Percentiles rank a stretch among this genome's conserved stretches.
These are phyloP conservation scores for Wickerhamiella allomyrinae DNA, from an alignment of 805 yeast species.

Conservation along the genomic window DNA sequence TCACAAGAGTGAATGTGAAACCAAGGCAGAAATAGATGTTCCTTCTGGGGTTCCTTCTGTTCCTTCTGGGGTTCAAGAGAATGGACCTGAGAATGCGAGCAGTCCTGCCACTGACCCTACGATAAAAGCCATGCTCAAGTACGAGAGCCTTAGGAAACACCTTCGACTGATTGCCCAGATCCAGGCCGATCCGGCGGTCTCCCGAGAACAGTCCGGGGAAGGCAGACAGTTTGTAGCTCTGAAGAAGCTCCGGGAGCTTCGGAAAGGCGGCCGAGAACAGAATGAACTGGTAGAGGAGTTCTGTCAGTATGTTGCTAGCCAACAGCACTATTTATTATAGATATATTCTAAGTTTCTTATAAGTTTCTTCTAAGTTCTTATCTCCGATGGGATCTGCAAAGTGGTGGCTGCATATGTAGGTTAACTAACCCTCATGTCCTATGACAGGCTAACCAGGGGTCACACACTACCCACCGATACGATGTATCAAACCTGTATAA, in stretches of 20 bases:
- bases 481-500: no score
- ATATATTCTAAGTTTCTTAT: background rate
- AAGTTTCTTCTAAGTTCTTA: background rate
- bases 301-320: slow-evolving; percentile 22
- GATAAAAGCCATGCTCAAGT: slow-evolving; percentile 34
- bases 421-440: no score
- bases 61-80: background rate
- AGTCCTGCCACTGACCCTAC: slow-evolving; percentile 28
- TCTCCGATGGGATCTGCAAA: no score
- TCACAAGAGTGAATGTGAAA: slow-evolving; percentile 28
- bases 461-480: no score
- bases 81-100: background rate
- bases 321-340: background rate
- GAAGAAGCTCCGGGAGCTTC: slow-evolving; percentile 42
- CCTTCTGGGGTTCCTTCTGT: no score
- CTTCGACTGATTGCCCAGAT: slow-evolving; percentile 36
- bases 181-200: slow-evolving; percentile 31
- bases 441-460: no score
- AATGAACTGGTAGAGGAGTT: slow-evolving; percentile 63
- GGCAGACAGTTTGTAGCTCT: slow-evolving; percentile 46
- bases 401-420: no score
- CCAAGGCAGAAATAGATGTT: no score
- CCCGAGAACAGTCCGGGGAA: slow-evolving; percentile 38
- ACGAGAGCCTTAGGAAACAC: slow-evolving; percentile 44
- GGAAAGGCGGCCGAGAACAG: slow-evolving; percentile 51